phyloP scores from a whole-genome alignment of 179 eudicot species.

The Monotropa hypopitys region DNA sequence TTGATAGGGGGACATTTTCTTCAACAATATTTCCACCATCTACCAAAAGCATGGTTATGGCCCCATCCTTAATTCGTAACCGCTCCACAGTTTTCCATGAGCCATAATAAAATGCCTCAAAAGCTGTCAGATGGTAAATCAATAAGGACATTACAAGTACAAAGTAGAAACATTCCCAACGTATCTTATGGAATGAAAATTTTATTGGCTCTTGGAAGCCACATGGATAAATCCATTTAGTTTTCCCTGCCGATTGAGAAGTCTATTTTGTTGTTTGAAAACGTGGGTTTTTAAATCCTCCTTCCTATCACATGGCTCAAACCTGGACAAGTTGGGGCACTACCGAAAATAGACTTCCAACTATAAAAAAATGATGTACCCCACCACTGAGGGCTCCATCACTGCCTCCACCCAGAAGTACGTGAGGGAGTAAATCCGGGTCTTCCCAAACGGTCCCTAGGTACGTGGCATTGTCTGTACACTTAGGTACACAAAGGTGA shows the following conservation, averaged over 20 bases:
- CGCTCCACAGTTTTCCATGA: slow-evolving; percentile 72
- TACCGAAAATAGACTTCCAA: neutral
- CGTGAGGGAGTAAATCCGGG: too few relatives aligned
- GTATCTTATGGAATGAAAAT: neutral
- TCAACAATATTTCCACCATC: slow-evolving; percentile 47
- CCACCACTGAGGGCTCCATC: too few relatives aligned
- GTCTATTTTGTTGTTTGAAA: neutral
- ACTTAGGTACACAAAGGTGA: too few relatives aligned
- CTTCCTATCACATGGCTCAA: neutral
- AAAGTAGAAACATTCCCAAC: neutral
- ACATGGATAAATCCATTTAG: neutral
- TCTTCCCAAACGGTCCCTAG: too few relatives aligned
- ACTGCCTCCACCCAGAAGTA: too few relatives aligned
- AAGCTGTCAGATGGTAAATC: slow-evolving; percentile 42
- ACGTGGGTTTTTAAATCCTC: neutral
- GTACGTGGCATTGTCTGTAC: too few relatives aligned
- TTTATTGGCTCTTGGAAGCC: neutral
- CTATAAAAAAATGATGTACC: too few relatives aligned
- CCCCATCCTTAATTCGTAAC: slow-evolving; percentile 45
- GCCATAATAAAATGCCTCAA: slow-evolving; percentile 54
- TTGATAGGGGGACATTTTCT: slow-evolving; percentile 40
- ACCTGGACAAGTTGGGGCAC: neutral
- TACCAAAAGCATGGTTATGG: slow-evolving; percentile 32
- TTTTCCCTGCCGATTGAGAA: neutral
- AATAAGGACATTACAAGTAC: neutral